Conservation (phyloP, 2,329 filamentous ascomycete species). For the Pestalotiopsis fici region DNA sequence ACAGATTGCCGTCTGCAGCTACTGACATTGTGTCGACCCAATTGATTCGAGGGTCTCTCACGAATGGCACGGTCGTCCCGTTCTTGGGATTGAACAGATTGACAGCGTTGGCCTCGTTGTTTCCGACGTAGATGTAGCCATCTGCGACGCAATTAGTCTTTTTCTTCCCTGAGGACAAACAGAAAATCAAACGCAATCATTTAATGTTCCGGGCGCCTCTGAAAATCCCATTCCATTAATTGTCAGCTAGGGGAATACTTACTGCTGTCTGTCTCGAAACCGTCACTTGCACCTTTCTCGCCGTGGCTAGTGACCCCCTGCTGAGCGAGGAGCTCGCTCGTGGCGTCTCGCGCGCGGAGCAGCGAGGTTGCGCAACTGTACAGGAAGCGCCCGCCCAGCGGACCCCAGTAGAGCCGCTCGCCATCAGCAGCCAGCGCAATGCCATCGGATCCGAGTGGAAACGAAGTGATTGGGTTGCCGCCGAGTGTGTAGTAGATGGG, state of each 20-base stretch:
- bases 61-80: constrained; percentile 40
- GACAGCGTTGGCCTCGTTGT: constrained; percentile 50
- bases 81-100: constrained; percentile 39
- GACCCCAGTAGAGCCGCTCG: constrained; percentile 45
- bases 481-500: constrained; percentile 42
- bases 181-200: too few relatives aligned
- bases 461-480: constrained; percentile 34
- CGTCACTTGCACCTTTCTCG: constrained; percentile 51
- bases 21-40: constrained; percentile 51
- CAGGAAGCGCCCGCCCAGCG: constrained; percentile 42
- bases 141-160: constrained; percentile 15
- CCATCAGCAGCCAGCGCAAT: constrained; percentile 51
- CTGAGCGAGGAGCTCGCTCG: constrained; percentile 43
- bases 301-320: constrained; percentile 41
- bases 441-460: constrained; percentile 48
- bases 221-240: too few relatives aligned
- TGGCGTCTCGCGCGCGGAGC: constrained; percentile 36
- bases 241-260: neutral
- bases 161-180: too few relatives aligned
- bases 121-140: constrained; percentile 48
- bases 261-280: constrained; percentile 50
- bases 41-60: constrained; percentile 39
- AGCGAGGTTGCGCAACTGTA: constrained; percentile 39
- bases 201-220: too few relatives aligned
- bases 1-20: constrained; percentile 47